Base-by-base conservation (phyloP, 2,329 filamentous ascomycete species). In the Pseudogymnoascus pannorum region DNA sequence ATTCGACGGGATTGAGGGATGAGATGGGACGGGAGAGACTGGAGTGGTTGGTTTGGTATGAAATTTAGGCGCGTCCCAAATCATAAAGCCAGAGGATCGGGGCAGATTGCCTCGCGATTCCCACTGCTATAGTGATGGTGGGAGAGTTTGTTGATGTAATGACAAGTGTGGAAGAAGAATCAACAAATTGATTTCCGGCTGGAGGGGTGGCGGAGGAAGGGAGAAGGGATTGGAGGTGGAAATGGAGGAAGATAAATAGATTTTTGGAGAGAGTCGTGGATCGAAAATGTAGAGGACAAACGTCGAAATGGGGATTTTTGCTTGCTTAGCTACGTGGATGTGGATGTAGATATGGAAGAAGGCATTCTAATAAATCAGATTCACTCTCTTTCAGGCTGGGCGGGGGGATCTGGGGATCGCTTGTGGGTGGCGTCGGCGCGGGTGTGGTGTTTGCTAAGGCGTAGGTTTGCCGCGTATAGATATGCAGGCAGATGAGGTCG, bases 11-110 rank as follows among this genome's bases (percentile, higher is more conserved):
- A 87, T 83, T 66, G 86, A 81, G 66, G 86, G 78, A 74, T 89
- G 85, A 68, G 88, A 75, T 67, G 87, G 87, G 68, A 86, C 85
- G 70, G 87, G 87, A 72, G 86, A 89, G 71, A 87, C 83, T 66
- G 87, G 87, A 71, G 85, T 87, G 70, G 87, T 76, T 66, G 82
- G 82, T 73, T 85, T 81, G 75, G 84, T 84, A 71, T 81, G 82
- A 72, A 85, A 83, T 73, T 87, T 81, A 69, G 76, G 75, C 70
- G 80, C 75, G 72, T 82, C 78, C 63, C 62, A 57, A 58, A 64
- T 62, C 65, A 69, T 69, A 61, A 64, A 66, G 61, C 42, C 36
- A 48, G 36, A 29, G 42, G 22, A 22, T 16, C 42, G 42, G 22
- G 42, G 42, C 42, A 4, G 12, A 2, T 9, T 29, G 42, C 42